Evolutionary conservation across 75 land plant species (phyloP).

Genomic region (Isoetes taiwanensis): DNA sequence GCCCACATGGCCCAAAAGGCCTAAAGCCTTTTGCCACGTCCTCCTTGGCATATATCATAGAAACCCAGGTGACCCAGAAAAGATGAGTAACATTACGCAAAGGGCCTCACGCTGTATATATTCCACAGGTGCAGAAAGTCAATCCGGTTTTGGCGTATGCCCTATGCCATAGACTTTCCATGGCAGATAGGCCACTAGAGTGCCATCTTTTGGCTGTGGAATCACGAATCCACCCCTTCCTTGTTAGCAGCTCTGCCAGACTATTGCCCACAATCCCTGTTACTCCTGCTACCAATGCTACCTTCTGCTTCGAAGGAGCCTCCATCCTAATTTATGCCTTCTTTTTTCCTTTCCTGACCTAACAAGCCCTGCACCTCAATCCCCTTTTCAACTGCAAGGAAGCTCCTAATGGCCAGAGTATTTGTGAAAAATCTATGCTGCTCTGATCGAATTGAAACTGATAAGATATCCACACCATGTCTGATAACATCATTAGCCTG

Average conservation of each 20-base stretch:
- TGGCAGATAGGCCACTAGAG: no score
- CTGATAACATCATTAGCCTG: no score
- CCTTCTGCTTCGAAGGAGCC: conserved; percentile 8
- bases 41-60: conserved; percentile 28
- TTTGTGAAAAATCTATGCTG: no score
- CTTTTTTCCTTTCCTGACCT: no score
- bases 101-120: conserved; percentile 37
- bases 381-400: no score
- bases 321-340: no score
- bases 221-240: no score
- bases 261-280: conserved; percentile 70
- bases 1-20: conserved; percentile 29
- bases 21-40: conserved; percentile 28
- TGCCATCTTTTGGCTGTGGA: no score
- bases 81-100: conserved; percentile 70
- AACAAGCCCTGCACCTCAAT: no score
- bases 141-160: conserved; percentile 11
- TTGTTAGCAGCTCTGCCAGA: conserved; percentile 41
- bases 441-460: no score
- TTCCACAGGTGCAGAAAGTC: conserved; percentile 4
- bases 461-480: no score
- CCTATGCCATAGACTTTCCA: conserved; percentile 31
- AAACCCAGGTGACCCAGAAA: conserved; percentile 52
- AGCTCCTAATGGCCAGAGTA: no score
- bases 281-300: conserved; percentile 20